Evolutionary conservation across 2,329 filamentous ascomycete genomes (phyloP), one percentile per base, ranked within the genome.

Genomic region (Falciphora oryzae): DNA sequence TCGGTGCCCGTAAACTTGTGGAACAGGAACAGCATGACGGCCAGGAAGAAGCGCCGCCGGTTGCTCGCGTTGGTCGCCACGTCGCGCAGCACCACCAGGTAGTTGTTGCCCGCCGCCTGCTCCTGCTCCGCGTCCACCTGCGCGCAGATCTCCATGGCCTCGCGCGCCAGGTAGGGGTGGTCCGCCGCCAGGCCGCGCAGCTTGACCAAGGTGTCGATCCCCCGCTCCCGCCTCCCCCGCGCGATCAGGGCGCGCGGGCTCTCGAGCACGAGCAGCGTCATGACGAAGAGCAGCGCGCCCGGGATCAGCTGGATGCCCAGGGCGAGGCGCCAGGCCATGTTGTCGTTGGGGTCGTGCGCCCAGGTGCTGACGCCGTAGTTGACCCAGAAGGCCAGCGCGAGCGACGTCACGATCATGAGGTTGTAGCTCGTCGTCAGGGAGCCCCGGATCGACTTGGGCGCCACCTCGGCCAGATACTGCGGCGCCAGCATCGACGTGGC

Each of bases 1-100:
- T 78, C 75, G 1, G 75, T 78, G 0, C 77, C 76, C 1, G 76
- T 79, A 31, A 78, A 74, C 56, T 79, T 78, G 67, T 79, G 77
- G 65, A 78, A 78, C 1, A 79, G 59, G 64, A 73, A 70, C n/a
- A 72, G 69, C 59, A 67, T 64, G 18, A 67, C 67, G 13, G 71
- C 69, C 6, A 73, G 66, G 65, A 71, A 69, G 38, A 72, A 68
- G 22, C 71, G 68, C n/a, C 70, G 68, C 4, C 65, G 59, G 65
- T 72, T 73, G 68, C 68, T 69, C 29, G 66, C 67, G 32, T 70
- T 67, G 6, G 66, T 65, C 25, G 68, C 63, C 59, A 73, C 73
- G 25, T 70, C 71, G 31, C 44, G 38, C 13, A 61, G 22, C 25
- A 65, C 59, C 16, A 56, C 50, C n/a, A 35, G 27, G 63, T 65